Evolutionary conservation across 2,329 filamentous ascomycete species (phyloP), one percentile per base, ranked within the genome.

Genomic region (Penicillium psychrosexuale): DNA sequence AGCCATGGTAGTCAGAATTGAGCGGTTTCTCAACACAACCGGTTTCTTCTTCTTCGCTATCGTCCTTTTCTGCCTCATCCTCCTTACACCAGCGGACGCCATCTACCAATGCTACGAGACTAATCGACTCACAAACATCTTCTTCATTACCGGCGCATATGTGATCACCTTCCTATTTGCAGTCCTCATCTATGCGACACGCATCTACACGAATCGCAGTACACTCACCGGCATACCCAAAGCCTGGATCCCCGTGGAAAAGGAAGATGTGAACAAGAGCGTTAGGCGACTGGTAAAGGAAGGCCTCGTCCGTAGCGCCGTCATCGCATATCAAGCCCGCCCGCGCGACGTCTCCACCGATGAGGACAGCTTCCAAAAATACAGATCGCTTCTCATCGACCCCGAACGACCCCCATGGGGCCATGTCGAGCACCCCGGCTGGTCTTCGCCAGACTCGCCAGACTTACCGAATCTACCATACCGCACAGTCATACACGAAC

Each of bases 401-500:
- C 68, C 69, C 9, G 72, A 72, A 60, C 69, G 78, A 40, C 83
- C 88, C 27, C 83, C 77, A 60, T 97, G 93, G 93, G 91, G 90
- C 22, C 77, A 84, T n/a, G 85, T 97, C 49, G 84, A 89, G 56
- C 94, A 99, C 69, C 80, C 85, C 15, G 94, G 93, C 48, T 97
- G 94, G 93, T 88, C 88, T 2, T 89, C 91, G 2, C 93, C 93
- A 6, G 82, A 83, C 30, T 88, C 85, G 1, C 77, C 82, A 8
- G 89, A 94, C 67, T 76, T 94, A 17, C 86, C 90, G 5, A 85
- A 90, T 66, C 75, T 97, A n/a, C 86, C 95, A 61, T 97, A 96
- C 72, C 82, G 81, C 63, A 85, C 85, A 2, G 90, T 99, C 24
- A 80, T 97, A 17, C 81, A 83, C 36, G 93, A 97, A 72, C 80